These are phyloP conservation scores for Schizosaccharomyces lindneri DNA, from an alignment of 805 yeast species.

Conservation along the genomic window DNA sequence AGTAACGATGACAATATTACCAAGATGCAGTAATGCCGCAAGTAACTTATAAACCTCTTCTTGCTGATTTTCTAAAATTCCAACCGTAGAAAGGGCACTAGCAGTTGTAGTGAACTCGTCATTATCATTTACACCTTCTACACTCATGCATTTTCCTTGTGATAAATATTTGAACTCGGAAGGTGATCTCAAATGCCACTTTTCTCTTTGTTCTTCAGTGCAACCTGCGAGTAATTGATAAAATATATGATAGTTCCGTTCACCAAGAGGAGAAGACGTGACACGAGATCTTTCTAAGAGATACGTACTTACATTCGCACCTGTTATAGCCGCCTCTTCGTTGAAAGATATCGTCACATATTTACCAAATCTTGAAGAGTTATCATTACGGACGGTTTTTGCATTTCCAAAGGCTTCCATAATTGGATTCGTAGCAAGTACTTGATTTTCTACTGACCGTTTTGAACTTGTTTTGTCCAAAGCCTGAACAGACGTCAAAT, in stretches of 20 bases:
- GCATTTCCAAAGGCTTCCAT: conserved; percentile 98
- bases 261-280: conserved; percentile 49
- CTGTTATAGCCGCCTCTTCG: conserved; percentile 50
- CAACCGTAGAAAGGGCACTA: conserved; percentile 56
- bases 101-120: conserved; percentile 52
- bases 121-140: conserved; percentile 60
- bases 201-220: conserved; percentile 24
- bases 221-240: conserved; percentile 68
- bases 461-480: conserved; percentile 11
- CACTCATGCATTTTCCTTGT: conserved; percentile 37
- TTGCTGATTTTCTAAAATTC: conserved; percentile 37
- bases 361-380: conserved; percentile 93
- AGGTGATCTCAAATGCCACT: conserved; percentile 33
- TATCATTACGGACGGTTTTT: conserved; percentile 87
- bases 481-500: conserved; percentile 76
- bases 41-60: conserved; percentile 46
- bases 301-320: conserved; percentile 85
- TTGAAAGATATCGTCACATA: conserved; percentile 78
- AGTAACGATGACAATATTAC: conserved; percentile 69
- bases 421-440: conserved; percentile 86
- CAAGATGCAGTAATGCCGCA: conserved; percentile 76
- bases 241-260: conserved; percentile 81
- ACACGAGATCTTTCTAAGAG: conserved; percentile 78
- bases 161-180: conserved; percentile 58
- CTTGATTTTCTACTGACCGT: conserved; percentile 63